phyloP scores from a whole-genome alignment of 495 filamentous ascomycete genomes.

The Xylaria grammica region DNA sequence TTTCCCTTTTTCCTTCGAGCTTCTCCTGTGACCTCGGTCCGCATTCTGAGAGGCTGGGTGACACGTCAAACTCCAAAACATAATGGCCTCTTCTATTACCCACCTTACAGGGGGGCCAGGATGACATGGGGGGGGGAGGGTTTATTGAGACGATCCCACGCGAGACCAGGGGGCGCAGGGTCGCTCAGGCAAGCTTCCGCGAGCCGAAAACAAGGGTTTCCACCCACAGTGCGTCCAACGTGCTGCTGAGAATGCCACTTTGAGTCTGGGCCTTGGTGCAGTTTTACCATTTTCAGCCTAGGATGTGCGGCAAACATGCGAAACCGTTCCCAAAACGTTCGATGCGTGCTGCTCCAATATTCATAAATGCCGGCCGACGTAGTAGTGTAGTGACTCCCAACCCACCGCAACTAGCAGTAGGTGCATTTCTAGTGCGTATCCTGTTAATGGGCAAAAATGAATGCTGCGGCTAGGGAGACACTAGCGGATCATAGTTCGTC shows the following conservation, averaged over 20 bases:
- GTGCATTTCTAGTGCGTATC: slow-evolving; percentile 1
- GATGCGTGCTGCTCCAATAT: slow-evolving; percentile 3
- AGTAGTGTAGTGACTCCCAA: background rate
- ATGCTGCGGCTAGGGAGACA: slow-evolving; percentile 2
- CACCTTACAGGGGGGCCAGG: slow-evolving; percentile 13
- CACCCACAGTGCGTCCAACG: slow-evolving; percentile 4
- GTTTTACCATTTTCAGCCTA: slow-evolving; percentile 15
- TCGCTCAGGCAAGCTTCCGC: slow-evolving; percentile 23
- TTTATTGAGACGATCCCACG: slow-evolving; percentile 24
- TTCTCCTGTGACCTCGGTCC: slow-evolving; percentile 2
- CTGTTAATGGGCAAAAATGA: background rate
- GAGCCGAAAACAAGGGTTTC: slow-evolving; percentile 18
- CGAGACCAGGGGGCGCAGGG: background rate
- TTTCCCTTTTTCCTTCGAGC: background rate
- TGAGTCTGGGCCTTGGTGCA: background rate
- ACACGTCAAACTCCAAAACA: slow-evolving; percentile 20
- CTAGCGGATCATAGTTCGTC: background rate
- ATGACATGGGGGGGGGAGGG: background rate
- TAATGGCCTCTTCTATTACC: slow-evolving; percentile 6
- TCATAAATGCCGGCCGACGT: background rate
- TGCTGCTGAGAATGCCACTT: background rate
- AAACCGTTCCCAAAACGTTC: slow-evolving; percentile 22
- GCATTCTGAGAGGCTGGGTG: background rate
- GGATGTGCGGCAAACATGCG: slow-evolving; percentile 10
- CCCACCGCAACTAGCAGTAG: slow-evolving; percentile 17